phyloP scores from a whole-genome alignment of 1,284 basidiomycete species.

The Earliella scabrosa region DNA sequence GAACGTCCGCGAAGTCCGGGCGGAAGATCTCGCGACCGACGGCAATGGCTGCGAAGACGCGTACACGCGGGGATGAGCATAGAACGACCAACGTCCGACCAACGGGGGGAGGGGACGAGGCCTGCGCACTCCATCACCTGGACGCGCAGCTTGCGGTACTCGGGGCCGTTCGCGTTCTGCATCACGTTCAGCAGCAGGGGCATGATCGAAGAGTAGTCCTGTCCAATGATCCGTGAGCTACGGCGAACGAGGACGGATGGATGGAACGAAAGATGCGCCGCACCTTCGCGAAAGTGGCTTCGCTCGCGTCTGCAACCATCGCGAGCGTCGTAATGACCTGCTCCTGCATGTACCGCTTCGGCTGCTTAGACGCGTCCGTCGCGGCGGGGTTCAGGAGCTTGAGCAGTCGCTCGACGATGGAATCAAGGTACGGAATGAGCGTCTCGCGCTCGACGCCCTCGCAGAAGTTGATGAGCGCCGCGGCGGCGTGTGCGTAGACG shows the following conservation, averaged over 20 bases:
- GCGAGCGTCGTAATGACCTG: slow-evolving; percentile 83
- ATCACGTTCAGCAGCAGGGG: slow-evolving; percentile 75
- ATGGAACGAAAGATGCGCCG: background rate
- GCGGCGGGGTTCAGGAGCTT: slow-evolving; percentile 59
- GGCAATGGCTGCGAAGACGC: slow-evolving; percentile 63
- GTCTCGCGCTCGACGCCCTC: slow-evolving; percentile 78
- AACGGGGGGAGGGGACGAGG: slow-evolving; percentile 61
- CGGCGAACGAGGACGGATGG: background rate
- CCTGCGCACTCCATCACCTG: slow-evolving; percentile 90
- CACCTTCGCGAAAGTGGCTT: slow-evolving; percentile 71
- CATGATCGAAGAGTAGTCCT: slow-evolving; percentile 81
- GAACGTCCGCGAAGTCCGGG: slow-evolving; percentile 73
- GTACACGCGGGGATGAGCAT: background rate
- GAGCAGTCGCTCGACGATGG: slow-evolving; percentile 73
- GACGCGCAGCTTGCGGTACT: slow-evolving; percentile 69
- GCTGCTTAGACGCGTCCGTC: slow-evolving; percentile 38
- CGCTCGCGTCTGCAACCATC: slow-evolving; percentile 84
- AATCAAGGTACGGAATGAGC: slow-evolving; percentile 75
- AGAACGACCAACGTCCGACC: background rate
- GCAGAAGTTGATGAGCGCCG: slow-evolving; percentile 89
- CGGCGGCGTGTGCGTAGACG: slow-evolving; percentile 83
- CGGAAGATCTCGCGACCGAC: slow-evolving; percentile 79
- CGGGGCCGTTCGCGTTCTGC: slow-evolving; percentile 65
- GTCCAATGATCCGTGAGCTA: background rate
- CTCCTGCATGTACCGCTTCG: slow-evolving; percentile 75